Percentiles rank a stretch among this genome's conserved stretches.
Evolutionary conservation across 371 early-diverging fungal species (phyloP).

Genomic region (Globomyces sp.): DNA sequence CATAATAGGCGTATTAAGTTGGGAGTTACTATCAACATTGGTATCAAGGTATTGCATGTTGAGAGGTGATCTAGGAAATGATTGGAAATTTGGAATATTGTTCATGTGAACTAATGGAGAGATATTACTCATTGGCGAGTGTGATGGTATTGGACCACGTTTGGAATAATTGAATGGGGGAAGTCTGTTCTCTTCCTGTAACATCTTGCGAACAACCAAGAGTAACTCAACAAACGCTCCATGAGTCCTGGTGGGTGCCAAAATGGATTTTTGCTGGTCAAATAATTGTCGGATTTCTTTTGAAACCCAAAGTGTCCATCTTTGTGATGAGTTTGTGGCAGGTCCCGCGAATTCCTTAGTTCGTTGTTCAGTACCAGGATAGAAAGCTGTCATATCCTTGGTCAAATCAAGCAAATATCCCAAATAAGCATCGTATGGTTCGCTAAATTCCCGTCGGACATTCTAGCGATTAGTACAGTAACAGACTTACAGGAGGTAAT

Average conservation of each 20-base stretch:
- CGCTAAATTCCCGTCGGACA: slow-evolving; percentile 1
- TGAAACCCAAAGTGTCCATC: slow-evolving; percentile 18
- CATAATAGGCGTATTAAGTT: too few relatives aligned
- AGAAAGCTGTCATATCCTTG: slow-evolving; percentile 5
- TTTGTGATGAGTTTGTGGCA: not conserved
- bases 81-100: too few relatives aligned
- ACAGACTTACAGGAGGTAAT: slow-evolving; percentile 5
- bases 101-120: too few relatives aligned
- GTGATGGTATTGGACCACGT: too few relatives aligned
- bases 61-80: too few relatives aligned
- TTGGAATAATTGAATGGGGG: not conserved
- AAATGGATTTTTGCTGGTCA: slow-evolving; percentile 13
- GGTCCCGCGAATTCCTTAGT: not conserved
- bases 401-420: slow-evolving; percentile 12
- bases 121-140: too few relatives aligned
- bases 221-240: slow-evolving; percentile 14
- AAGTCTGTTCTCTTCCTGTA: not conserved
- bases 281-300: slow-evolving; percentile 15
- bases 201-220: slow-evolving; percentile 4
- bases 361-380: not conserved
- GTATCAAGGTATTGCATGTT: too few relatives aligned
- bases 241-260: slow-evolving; percentile 13
- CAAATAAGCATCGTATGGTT: slow-evolving; percentile 16
- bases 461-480: not conserved
- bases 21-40: too few relatives aligned